Base-by-base conservation (phyloP, 805 yeast genomes). In the Naumovozyma dairenensis region DNA sequence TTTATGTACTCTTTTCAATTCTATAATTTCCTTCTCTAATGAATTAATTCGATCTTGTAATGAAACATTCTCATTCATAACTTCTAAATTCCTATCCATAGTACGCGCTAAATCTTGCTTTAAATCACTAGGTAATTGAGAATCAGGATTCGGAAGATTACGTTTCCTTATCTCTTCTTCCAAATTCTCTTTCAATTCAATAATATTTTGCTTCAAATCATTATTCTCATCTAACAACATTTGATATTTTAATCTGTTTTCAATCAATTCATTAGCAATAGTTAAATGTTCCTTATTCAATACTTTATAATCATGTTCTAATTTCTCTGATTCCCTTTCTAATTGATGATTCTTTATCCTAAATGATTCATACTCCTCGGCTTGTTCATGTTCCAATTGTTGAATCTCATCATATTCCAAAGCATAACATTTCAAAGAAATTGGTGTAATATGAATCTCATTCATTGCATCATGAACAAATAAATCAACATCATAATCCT, bases 231-330 rank as follows among this genome's bases (percentile, higher is more conserved):
- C 89, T 32, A 70, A 65, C 17, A 89, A 55, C 21, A 80, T 78
- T 2, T 93, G 95, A 17, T 81, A 65, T 34, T 66, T 71, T 26
- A 87, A 72, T 49, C 92, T 77, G 25, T 82, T 79, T 42, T 74
- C 74, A 21, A 89, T 85, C 77, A 92, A 74, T 44, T 77, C 84
- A 58, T 87, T 89, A 4, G 94, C 94, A 25, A 86, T 73, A 35
- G 74, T 80, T 19, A 86, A 73, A 56, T 92, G 96, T 49, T 87
- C 96, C 39, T 73, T 67, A 51, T 83, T 85, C 38, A 89, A 62
- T 2, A 73, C 62, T 3, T 79, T 72, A 49, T 77, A 77, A 16
- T 78, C 71, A 13, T 75, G 66, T 55, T 85, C 94, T 25, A 86
- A 65, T 38, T 74, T 70, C 49, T 81, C 70, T 33, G 85, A 77